phyloP scores from a whole-genome alignment of 2,329 filamentous ascomycete species.

The Alternaria angustiovoidea region DNA sequence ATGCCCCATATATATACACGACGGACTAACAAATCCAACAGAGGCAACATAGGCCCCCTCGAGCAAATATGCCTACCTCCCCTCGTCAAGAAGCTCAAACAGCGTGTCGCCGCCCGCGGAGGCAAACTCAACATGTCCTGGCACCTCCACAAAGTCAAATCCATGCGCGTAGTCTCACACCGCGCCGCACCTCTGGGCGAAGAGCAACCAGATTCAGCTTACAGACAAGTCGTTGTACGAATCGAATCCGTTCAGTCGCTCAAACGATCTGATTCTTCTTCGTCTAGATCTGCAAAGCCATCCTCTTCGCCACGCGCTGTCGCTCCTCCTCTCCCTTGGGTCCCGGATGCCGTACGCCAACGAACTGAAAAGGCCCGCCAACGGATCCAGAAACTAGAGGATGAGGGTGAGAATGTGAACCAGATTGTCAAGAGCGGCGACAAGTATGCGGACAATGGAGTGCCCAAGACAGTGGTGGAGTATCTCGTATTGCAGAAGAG shows the following conservation, averaged over 20 bases:
- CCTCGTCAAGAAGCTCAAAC: constrained; percentile 61
- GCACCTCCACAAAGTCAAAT: constrained; percentile 27
- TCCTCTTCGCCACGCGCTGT: neutral
- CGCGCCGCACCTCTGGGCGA: constrained; percentile 58
- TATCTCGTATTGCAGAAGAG: constrained; percentile 68
- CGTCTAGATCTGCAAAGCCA: neutral
- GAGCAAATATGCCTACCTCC: constrained; percentile 62
- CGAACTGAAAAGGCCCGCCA: constrained; percentile 10
- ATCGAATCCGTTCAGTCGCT: constrained; percentile 34
- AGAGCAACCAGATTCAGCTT: constrained; percentile 31
- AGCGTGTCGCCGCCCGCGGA: constrained; percentile 62
- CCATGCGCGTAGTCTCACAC: constrained; percentile 65
- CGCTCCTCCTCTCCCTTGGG: constrained; percentile 8
- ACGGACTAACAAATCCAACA: constrained; percentile 7
- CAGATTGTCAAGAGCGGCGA: neutral
- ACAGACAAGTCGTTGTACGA: constrained; percentile 39
- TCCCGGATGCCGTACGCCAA: constrained; percentile 16
- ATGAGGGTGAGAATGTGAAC: neutral
- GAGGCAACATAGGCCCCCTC: constrained; percentile 29
- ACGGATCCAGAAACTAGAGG: constrained; percentile 2
- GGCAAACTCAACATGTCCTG: constrained; percentile 58
- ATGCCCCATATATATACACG: constrained; percentile 8
- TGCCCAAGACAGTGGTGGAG: constrained; percentile 60
- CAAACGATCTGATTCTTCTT: neutral
- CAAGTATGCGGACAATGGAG: constrained; percentile 3